These are phyloP conservation scores for Herpetomonas samuelpessoai DNA, from an alignment of 208 protist species.

Conservation along the genomic window DNA sequence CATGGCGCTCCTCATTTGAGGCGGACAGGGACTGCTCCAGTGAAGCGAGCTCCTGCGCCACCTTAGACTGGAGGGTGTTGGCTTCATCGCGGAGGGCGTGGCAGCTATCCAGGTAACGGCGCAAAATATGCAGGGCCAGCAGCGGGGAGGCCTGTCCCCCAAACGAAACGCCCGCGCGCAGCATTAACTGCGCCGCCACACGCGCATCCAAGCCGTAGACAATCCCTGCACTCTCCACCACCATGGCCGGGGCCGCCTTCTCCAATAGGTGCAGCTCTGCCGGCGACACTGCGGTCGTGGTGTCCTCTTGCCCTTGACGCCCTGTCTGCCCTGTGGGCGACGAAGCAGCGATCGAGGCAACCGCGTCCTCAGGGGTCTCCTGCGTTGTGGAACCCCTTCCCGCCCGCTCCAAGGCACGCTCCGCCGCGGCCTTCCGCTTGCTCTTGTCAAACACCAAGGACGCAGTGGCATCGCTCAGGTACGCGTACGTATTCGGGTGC, in stretches of 20 bases:
- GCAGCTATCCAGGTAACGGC: slow-evolving; percentile 66
- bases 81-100: slow-evolving; percentile 37
- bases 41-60: slow-evolving; percentile 19
- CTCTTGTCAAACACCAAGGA: not conserved
- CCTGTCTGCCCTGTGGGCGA: not conserved
- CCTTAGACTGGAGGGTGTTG: slow-evolving; percentile 14
- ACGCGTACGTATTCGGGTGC: not conserved
- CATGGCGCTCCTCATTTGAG: not conserved
- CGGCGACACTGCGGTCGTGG: not conserved
- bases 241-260: slow-evolving; percentile 13
- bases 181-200: slow-evolving; percentile 55
- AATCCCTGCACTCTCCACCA: slow-evolving; percentile 25
- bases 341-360: no score
- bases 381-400: no score
- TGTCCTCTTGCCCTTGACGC: not conserved
- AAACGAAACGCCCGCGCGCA: slow-evolving; percentile 64
- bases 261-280: not conserved
- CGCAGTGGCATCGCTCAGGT: not conserved
- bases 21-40: slow-evolving; percentile 5
- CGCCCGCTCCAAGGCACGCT: not conserved
- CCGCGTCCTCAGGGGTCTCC: not conserved
- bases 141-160: slow-evolving; percentile 60
- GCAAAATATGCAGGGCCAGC: slow-evolving; percentile 66
- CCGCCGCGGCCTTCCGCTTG: not conserved
- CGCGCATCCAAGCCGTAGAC: slow-evolving; percentile 55